Conservation (phyloP, 495 filamentous ascomycete genomes). For the Platismatia glauca region DNA sequence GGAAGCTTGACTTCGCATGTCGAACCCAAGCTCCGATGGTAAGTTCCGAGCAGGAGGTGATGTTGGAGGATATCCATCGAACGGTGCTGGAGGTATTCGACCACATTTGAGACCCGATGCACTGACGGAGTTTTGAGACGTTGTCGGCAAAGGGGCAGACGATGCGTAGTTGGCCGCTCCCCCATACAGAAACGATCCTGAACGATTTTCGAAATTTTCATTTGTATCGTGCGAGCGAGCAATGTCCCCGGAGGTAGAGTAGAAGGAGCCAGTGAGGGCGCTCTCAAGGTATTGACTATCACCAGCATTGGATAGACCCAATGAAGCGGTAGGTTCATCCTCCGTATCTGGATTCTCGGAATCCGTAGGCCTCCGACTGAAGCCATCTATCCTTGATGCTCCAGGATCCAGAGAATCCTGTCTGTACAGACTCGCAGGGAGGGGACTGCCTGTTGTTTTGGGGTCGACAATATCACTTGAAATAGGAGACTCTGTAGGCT, state of each 20-base stretch:
- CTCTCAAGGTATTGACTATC: slow-evolving; percentile 9
- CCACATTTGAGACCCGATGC: not conserved
- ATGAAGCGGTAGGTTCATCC: not conserved
- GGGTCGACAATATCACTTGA: slow-evolving; percentile 20
- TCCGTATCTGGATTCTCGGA: not conserved
- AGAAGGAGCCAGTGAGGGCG: slow-evolving; percentile 2
- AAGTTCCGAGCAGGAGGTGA: not conserved
- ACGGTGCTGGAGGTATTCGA: slow-evolving; percentile 5
- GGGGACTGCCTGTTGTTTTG: not conserved
- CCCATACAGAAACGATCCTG: not conserved
- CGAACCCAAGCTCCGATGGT: not conserved
- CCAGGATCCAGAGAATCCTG: not conserved
- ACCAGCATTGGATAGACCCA: not conserved
- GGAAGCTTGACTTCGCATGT: not conserved
- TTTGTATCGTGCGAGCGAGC: not conserved
- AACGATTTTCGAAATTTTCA: not conserved
- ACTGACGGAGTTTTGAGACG: not conserved
- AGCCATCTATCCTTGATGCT: not conserved
- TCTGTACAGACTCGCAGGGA: not conserved
- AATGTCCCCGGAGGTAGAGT: not conserved
- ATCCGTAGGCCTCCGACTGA: not conserved
- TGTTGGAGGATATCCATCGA: not conserved
- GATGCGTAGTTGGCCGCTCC: not conserved
- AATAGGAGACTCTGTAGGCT: slow-evolving; percentile 19
- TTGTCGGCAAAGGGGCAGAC: not conserved